Base-by-base conservation (phyloP, 306 rosid species). In the Fragaria ananassa region DNA sequence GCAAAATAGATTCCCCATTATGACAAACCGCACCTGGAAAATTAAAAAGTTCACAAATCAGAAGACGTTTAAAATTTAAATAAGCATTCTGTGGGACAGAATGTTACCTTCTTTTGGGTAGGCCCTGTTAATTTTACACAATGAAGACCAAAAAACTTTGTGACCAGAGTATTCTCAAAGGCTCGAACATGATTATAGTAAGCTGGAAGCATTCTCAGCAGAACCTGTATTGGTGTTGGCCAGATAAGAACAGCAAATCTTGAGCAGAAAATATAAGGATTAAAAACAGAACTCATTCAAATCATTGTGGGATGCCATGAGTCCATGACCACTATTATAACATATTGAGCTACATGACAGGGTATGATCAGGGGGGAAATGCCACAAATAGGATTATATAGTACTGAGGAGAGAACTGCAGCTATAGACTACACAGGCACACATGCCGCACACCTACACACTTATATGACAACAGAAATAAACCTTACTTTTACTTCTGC, bases 1-100 rank as follows among this genome's bases (percentile, higher is more conserved):
- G 81, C 98, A 91, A 73, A 95, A 95, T 54, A 95, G 85, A 75
- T 95, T 95, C 80, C 98, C 96, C 99, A 95, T 95, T 65, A 95
- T 92, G 80, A 95, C 93, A 79, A 95, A 95, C 14, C 99, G 91
- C 72, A 95, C 98, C 98, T 95, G 87, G 60, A 80, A 71, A 74
- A 39, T 14, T 69, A 60, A 21, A 23, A 80, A 74, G 56, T 41
- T 41, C 25, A 72, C 41, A 51, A 74, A 77, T 72, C 21, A 51
- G 63, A 72, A 60, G 66, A 56, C 42, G 29, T 21, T 18, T 14
- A 2, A 9, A 37, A 53, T 23, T 13, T 9, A 76, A 49, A 3
- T 10, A 41, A 54, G 42, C 45, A 53, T 82, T 74, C 65, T 41
- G 41, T 13, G 23, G 58, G 75, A 53, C 78, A 72, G 58, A 18